Percentiles rank a stretch among this genome's conserved stretches.
These are phyloP conservation scores for Bipolaris bicolor DNA, from an alignment of 2,329 filamentous ascomycete genomes.

Conservation along the genomic window DNA sequence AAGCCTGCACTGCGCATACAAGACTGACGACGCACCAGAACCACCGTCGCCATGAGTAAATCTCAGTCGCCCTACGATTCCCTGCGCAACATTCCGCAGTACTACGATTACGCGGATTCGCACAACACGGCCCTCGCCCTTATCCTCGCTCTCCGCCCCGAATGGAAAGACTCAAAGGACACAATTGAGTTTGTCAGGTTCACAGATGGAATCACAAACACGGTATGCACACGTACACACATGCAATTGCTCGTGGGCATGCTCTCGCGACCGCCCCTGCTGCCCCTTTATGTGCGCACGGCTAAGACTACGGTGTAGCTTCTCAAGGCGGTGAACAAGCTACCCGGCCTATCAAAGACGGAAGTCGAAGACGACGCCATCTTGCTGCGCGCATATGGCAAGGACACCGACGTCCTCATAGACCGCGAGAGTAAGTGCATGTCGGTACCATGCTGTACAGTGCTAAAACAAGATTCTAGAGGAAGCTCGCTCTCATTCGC, in stretches of 20 bases:
- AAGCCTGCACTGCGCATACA: conserved; percentile 1
- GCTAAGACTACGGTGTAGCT: conserved; percentile 50
- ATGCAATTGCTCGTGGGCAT: background rate
- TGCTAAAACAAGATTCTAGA: conserved; percentile 50
- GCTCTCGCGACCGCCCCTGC: background rate
- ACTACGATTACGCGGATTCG: conserved; percentile 78
- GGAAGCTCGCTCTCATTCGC: conserved; percentile 74
- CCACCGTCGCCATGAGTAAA: conserved; percentile 31
- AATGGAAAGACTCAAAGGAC: conserved; percentile 78
- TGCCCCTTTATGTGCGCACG: conserved; percentile 1
- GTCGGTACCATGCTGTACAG: background rate
- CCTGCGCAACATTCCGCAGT: conserved; percentile 69
- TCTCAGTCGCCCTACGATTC: conserved; percentile 40
- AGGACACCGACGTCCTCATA: conserved; percentile 92
- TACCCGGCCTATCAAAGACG: conserved; percentile 72
- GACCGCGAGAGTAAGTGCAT: conserved; percentile 79
- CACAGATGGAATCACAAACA: conserved; percentile 98
- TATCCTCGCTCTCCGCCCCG: conserved; percentile 77
- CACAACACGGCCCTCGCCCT: conserved; percentile 79
- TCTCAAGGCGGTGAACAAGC: conserved; percentile 75
- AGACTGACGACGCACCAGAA: conserved; percentile 15
- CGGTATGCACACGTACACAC: conserved; percentile 56
- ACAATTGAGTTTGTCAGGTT: conserved; percentile 86
- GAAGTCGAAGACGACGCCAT: conserved; percentile 84
- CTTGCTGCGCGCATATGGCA: conserved; percentile 89